Evolutionary conservation across 768 basidiomycete genomes (phyloP).

Genomic region (Lentinula lateritia): DNA sequence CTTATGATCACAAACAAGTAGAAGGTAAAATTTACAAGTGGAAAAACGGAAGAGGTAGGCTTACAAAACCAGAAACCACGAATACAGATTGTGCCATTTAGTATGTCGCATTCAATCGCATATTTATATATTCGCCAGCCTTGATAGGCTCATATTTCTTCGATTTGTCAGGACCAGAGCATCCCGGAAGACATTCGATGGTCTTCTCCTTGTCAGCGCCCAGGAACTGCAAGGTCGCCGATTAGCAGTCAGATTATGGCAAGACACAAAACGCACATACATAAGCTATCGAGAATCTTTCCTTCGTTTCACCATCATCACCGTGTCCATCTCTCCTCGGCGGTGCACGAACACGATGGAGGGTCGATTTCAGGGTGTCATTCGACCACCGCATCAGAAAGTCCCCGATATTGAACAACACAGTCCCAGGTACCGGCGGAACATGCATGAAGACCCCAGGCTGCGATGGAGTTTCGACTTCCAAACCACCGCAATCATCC

Average conservation of each 20-base stretch:
- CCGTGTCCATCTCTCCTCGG: slow-evolving; percentile 7
- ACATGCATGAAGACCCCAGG: slow-evolving; percentile 26
- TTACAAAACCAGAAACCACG: background rate
- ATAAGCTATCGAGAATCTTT: slow-evolving; percentile 41
- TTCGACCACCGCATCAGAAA: slow-evolving; percentile 28
- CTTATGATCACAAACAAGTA: no score
- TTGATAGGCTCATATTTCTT: slow-evolving; percentile 31
- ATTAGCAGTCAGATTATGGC: no score
- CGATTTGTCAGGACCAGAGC: slow-evolving; percentile 25
- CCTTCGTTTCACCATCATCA: slow-evolving; percentile 21
- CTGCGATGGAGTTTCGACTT: slow-evolving; percentile 33
- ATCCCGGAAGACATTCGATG: slow-evolving; percentile 34
- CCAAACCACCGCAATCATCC: slow-evolving; percentile 39
- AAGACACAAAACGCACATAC: slow-evolving; percentile 14
- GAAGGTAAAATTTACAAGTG: background rate
- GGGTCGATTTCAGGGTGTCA: slow-evolving; percentile 24
- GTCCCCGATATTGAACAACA: slow-evolving; percentile 30
- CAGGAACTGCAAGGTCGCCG: slow-evolving; percentile 16
- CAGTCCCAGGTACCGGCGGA: slow-evolving; percentile 21
- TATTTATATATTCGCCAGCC: slow-evolving; percentile 19
- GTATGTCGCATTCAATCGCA: slow-evolving; percentile 10
- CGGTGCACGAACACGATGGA: slow-evolving; percentile 30
- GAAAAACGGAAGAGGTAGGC: background rate
- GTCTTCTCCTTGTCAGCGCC: slow-evolving; percentile 20
- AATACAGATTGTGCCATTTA: background rate